Evolutionary conservation across 495 filamentous ascomycete species (phyloP).

Genomic region (Penicillium goetzii): DNA sequence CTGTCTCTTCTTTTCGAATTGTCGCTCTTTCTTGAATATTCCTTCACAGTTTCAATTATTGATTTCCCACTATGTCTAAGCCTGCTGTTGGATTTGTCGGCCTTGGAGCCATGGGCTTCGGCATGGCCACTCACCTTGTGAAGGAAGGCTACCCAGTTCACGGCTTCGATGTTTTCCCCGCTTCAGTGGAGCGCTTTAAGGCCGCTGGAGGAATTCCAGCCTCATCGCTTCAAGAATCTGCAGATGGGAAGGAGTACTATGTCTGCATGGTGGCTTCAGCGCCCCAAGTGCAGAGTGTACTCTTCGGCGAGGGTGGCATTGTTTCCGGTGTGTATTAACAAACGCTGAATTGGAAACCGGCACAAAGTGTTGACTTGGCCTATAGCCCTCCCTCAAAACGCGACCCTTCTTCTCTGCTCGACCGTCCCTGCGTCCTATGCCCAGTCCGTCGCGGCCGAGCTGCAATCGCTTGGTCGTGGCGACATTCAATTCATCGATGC

Average conservation of each 20-base stretch:
- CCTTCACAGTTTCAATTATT: background rate
- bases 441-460: constrained; percentile 58
- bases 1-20: constrained; percentile 1
- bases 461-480: constrained; percentile 55
- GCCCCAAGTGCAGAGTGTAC: constrained; percentile 65
- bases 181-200: constrained; percentile 72
- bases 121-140: constrained; percentile 80
- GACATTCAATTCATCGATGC: constrained; percentile 74
- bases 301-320: constrained; percentile 67
- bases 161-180: constrained; percentile 75
- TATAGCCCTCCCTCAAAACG: constrained; percentile 56
- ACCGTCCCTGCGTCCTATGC: constrained; percentile 73
- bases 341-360: background rate
- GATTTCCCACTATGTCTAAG: constrained; percentile 36
- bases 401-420: constrained; percentile 71
- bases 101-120: constrained; percentile 88
- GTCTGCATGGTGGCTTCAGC: constrained; percentile 83
- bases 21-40: constrained; percentile 2
- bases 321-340: constrained; percentile 35
- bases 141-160: constrained; percentile 69
- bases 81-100: constrained; percentile 74
- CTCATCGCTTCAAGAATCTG: constrained; percentile 64
- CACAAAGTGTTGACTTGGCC: background rate
- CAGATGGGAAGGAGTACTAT: constrained; percentile 61
- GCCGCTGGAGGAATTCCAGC: constrained; percentile 66